Conservation (phyloP, 1,139 yeast genomes). For the Suhomyces maxii region DNA sequence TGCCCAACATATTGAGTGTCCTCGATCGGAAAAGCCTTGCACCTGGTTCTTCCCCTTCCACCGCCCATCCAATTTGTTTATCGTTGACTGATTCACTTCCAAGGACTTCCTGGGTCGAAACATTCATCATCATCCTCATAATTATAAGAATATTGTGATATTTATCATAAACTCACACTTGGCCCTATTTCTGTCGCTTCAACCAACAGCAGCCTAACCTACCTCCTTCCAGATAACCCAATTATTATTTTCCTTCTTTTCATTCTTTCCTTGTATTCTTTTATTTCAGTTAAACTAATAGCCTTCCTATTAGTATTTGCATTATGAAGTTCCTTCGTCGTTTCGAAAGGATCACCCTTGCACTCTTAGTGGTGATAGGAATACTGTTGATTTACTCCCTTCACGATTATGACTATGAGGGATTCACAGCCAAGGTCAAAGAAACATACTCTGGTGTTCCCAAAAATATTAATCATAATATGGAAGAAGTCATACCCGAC, state of each 20-base stretch:
- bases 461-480: slow-evolving; percentile 2
- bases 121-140: no score
- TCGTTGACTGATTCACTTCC: no score
- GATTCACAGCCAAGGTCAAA: neutral
- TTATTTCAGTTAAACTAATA: neutral
- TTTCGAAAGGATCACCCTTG: slow-evolving; percentile 2
- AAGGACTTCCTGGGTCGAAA: no score
- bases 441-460: slow-evolving; percentile 1
- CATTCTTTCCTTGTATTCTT: neutral
- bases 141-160: no score
- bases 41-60: no score
- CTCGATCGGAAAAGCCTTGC: no score
- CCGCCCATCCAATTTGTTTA: no score
- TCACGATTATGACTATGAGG: slow-evolving; percentile 5
- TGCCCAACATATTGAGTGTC: no score
- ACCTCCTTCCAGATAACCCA: no score
- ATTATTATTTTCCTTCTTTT: neutral
- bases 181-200: no score
- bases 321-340: slow-evolving; percentile 7
- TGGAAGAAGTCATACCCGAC: slow-evolving; percentile 3
- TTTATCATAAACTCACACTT: no score
- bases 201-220: no score
- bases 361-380: neutral
- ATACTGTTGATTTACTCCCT: slow-evolving; percentile 1
- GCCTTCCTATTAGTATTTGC: neutral